Evolutionary conservation across 2,329 filamentous ascomycete species (phyloP).

Genomic region (Kalaharituber pfeilii): DNA sequence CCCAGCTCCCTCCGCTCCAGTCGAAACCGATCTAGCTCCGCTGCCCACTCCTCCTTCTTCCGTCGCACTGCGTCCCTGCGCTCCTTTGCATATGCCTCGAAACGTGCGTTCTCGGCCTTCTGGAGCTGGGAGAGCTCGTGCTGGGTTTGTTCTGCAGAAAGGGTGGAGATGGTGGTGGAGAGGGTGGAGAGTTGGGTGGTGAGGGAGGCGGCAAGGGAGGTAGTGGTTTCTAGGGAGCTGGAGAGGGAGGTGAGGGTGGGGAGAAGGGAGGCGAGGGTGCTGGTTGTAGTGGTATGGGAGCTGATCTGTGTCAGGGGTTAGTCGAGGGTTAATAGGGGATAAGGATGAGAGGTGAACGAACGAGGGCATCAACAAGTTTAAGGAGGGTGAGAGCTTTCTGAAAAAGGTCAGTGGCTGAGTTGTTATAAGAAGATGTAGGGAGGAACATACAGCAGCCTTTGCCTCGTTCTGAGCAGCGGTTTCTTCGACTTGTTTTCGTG

Average conservation of each 20-base stretch:
- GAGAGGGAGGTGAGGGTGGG: not conserved
- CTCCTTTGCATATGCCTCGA: slow-evolving; percentile 7
- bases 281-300: slow-evolving; percentile 9
- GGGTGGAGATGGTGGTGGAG: not conserved
- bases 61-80: slow-evolving; percentile 12
- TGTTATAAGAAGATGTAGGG: not conserved
- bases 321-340: slow-evolving; percentile 5
- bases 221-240: not conserved
- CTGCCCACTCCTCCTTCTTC: slow-evolving; percentile 4
- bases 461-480: not conserved
- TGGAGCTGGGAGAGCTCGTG: slow-evolving; percentile 6
- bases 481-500: not conserved
- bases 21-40: slow-evolving; percentile 11
- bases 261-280: slow-evolving; percentile 5
- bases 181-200: not conserved
- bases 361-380: slow-evolving; percentile 6
- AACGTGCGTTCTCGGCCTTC: slow-evolving; percentile 4
- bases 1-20: slow-evolving; percentile 8
- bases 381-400: not conserved
- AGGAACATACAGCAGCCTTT: not conserved
- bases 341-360: slow-evolving; percentile 3
- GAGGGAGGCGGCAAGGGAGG: not conserved
- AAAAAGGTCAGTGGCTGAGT: too few relatives aligned
- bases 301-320: slow-evolving; percentile 1
- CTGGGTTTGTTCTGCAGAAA: not conserved